These are phyloP conservation scores for Benincasa hispida DNA, from an alignment of 306 rosid species.

Conservation along the genomic window DNA sequence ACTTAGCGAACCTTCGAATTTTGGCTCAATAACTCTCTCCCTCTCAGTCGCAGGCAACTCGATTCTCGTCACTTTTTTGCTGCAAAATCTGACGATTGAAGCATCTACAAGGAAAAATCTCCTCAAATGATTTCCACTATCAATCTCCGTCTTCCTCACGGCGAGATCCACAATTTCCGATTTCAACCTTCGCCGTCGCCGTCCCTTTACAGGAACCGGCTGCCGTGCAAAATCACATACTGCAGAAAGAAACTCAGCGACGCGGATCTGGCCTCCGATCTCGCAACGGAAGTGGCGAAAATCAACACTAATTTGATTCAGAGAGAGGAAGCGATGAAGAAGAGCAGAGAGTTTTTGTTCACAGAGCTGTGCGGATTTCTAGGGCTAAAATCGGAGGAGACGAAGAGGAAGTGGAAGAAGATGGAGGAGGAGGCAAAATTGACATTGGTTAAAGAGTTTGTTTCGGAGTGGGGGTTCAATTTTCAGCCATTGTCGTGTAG, in stretches of 20 bases:
- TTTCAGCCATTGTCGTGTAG: slow-evolving; percentile 76
- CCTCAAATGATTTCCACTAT: slow-evolving; percentile 32
- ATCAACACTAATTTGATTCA: slow-evolving; percentile 26
- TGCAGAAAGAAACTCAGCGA: slow-evolving; percentile 22
- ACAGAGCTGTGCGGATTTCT: slow-evolving; percentile 38
- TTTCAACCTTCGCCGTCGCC: not conserved
- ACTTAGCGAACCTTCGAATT: not conserved
- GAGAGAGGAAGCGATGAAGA: slow-evolving; percentile 55
- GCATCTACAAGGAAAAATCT: not conserved
- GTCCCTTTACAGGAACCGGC: slow-evolving; percentile 8
- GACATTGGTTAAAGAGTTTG: slow-evolving; percentile 39
- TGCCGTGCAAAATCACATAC: slow-evolving; percentile 28
- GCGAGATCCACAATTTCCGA: not conserved
- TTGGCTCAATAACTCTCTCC: not conserved
- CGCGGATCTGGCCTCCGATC: slow-evolving; percentile 39
- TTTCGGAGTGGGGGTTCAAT: slow-evolving; percentile 42
- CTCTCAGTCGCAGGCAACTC: not conserved
- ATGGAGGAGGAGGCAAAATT: slow-evolving; percentile 43
- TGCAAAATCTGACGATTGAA: not conserved
- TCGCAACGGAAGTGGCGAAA: slow-evolving; percentile 31
- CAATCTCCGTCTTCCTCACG: slow-evolving; percentile 8
- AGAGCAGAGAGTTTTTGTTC: slow-evolving; percentile 59
- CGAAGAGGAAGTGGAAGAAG: slow-evolving; percentile 38
- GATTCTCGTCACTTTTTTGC: not conserved
- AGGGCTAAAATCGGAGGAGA: slow-evolving; percentile 34